These are phyloP conservation scores for Allium sativum DNA, from an alignment of 106 monocot species.

Conservation along the genomic window DNA sequence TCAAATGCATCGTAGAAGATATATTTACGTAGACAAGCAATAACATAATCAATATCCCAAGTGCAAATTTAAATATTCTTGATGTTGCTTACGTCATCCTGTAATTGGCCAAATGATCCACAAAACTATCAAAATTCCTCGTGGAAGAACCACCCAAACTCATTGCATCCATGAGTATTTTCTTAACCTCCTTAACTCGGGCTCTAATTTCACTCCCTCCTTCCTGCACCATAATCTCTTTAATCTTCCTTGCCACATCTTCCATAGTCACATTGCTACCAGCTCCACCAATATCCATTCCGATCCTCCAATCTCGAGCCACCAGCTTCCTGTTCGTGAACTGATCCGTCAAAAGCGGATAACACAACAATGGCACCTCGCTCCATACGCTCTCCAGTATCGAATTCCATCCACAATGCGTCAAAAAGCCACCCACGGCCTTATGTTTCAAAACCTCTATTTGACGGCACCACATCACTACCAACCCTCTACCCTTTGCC, in stretches of 20 bases:
- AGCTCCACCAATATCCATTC: slow-evolving; percentile 13
- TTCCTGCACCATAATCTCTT: slow-evolving; percentile 10
- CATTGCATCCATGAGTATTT: slow-evolving; percentile 13
- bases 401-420: slow-evolving; percentile 90
- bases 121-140: slow-evolving; percentile 25
- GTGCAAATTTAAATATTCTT: too few relatives aligned
- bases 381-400: slow-evolving; percentile 51
- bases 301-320: slow-evolving; percentile 39
- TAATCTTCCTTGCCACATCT: slow-evolving; percentile 20
- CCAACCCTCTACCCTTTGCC: slow-evolving; percentile 14
- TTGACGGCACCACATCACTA: slow-evolving; percentile 61
- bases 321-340: slow-evolving; percentile 55
- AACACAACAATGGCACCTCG: slow-evolving; percentile 48
- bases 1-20: too few relatives aligned
- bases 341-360: slow-evolving; percentile 62
- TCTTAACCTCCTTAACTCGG: slow-evolving; percentile 17
- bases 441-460: slow-evolving; percentile 37
- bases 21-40: too few relatives aligned
- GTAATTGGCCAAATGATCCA: slow-evolving; percentile 15
- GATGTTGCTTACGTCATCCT: too few relatives aligned
- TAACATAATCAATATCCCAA: too few relatives aligned
- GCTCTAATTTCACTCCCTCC: slow-evolving; percentile 11
- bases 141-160: slow-evolving; percentile 16
- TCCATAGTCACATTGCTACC: slow-evolving; percentile 1
- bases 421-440: slow-evolving; percentile 46